Evolutionary conservation across 1,284 basidiomycete species (phyloP), one percentile per base, ranked within the genome.

Genomic region (Microbotryum scabiosae): DNA sequence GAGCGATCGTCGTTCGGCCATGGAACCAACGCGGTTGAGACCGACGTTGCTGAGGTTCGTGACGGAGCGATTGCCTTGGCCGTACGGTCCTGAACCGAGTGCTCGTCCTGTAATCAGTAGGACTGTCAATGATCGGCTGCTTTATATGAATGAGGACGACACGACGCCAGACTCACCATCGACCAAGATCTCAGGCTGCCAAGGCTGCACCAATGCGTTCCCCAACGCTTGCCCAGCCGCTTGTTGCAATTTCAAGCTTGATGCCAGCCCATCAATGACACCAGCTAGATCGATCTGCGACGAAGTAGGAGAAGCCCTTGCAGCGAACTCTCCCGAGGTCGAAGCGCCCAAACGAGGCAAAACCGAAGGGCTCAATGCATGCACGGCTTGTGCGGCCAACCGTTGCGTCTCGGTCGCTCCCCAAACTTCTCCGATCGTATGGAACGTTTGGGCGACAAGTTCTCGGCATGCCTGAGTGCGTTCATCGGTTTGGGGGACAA

Each of bases 1-100:
- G 58, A 59, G 36, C 12, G 58, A 54, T 41, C 30, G 51, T 10
- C 30, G 51, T 16, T 52, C 51, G 51, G 32, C 32, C 51, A 52
- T 25, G 25, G 12, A 32, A 25, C n/a, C 51, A 6, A 32, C 25
- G 16, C 26, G 25, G 12, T n/a, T 28, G 30, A 52, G 51, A 52
- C 36, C 36, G 36, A 41, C 36, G 16, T 18, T 41, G 26, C 51
- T 52, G 25, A 52, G 30, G 8, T 52, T 52, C n/a, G 51, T 52
- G 16, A 52, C 32, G 12, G 51, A 52, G 25, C 51, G 51, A 20
- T 52, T 52, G n/a, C 26, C 51, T 1, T 52, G 25, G 28, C 51
- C 32, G 14, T 28, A 30, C 51, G 28, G 32, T 25, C 51, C 51
- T n/a, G 32, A 28, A 52, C 32, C 26, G 30, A 28, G 51, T 52